A percentile compares a stretch with the other conserved stretches of the same genome.
Conservation (phyloP, 495 filamentous ascomycete genomes). For the Hypoxylon lienhwacheense region DNA sequence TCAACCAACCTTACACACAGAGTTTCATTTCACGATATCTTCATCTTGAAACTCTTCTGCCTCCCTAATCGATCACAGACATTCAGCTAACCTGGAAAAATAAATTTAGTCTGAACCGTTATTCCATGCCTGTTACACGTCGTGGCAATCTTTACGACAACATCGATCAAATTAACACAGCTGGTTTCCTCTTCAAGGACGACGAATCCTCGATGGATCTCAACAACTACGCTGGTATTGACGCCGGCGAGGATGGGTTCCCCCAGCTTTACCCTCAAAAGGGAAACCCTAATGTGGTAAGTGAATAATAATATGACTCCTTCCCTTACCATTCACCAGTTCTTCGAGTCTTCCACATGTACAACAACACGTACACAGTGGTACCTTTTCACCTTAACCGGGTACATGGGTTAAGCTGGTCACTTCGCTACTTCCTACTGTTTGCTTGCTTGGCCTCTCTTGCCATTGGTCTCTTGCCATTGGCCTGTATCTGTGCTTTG, state of each 20-base stretch:
- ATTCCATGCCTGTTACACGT: slow-evolving; percentile 84
- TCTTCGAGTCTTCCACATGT: too few relatives aligned
- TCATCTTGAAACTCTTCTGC: too few relatives aligned
- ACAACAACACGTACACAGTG: too few relatives aligned
- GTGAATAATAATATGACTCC: slow-evolving; percentile 37
- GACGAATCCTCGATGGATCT: slow-evolving; percentile 64
- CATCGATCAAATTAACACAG: slow-evolving; percentile 74
- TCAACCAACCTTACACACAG: too few relatives aligned
- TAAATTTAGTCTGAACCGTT: slow-evolving; percentile 68
- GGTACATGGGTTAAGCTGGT: too few relatives aligned
- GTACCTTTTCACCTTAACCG: neutral
- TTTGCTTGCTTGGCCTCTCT: neutral
- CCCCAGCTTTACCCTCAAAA: slow-evolving; percentile 75
- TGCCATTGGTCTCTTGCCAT: neutral
- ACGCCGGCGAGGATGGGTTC: slow-evolving; percentile 78
- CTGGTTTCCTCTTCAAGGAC: slow-evolving; percentile 80
- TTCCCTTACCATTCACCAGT: neutral
- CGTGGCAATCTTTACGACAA: slow-evolving; percentile 60
- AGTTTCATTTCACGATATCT: too few relatives aligned
- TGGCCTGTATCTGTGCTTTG: slow-evolving; percentile 3
- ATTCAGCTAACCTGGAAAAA: neutral
- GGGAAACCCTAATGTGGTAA: slow-evolving; percentile 69
- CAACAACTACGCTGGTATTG: slow-evolving; percentile 71
- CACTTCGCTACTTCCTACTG: neutral
- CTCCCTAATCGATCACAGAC: neutral